Evolutionary conservation across 768 basidiomycete species (phyloP).

Genomic region (Tricholoma bakamatsutake): DNA sequence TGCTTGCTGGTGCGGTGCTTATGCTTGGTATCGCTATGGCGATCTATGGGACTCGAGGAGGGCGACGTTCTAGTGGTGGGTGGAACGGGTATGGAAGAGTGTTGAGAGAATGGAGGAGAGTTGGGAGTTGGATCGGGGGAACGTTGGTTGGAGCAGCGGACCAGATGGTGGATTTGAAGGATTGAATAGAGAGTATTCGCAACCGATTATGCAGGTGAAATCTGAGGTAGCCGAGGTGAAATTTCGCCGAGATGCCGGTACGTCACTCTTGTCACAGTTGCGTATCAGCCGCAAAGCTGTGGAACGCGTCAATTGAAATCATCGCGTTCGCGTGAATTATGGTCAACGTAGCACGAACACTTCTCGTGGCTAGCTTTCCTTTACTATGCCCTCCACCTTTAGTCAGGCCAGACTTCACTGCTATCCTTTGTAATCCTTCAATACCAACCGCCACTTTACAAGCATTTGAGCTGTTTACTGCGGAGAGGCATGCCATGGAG

Average conservation of each 20-base stretch:
- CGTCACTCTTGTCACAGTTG: background rate
- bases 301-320: background rate
- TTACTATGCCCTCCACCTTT: no score
- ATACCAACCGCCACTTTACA: background rate
- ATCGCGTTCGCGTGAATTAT: background rate
- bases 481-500: background rate
- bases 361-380: background rate
- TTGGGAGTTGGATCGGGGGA: constrained; percentile 25
- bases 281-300: background rate
- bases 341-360: background rate
- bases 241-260: background rate
- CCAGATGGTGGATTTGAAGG: constrained; percentile 8
- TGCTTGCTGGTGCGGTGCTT: constrained; percentile 62
- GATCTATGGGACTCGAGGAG: constrained; percentile 38
- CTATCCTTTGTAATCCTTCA: background rate
- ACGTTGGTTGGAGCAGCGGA: constrained; percentile 19
- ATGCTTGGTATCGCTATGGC: constrained; percentile 70
- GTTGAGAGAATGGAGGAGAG: constrained; percentile 16
- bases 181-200: background rate
- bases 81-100: constrained; percentile 19
- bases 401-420: no score
- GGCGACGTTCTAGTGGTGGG: constrained; percentile 17
- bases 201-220: background rate
- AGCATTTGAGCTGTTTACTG: no score
- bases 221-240: background rate